These are phyloP conservation scores for Mesembryanthemum crystallinum DNA, from an alignment of 148 eudicot genomes.

Conservation along the genomic window DNA sequence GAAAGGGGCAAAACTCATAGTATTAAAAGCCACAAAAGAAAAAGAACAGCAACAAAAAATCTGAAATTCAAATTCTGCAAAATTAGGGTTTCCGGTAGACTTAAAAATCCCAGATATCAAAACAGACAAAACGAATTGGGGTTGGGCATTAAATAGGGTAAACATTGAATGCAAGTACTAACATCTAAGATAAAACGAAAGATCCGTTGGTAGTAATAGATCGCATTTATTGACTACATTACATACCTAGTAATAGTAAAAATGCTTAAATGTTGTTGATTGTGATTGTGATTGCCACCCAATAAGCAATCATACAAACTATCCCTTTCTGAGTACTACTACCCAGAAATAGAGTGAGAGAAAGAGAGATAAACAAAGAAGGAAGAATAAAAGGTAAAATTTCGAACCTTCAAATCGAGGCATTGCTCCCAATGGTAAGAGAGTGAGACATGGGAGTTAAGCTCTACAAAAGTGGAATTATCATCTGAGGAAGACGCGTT, in stretches of 20 bases:
- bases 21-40: neutral
- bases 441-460: conserved; percentile 68
- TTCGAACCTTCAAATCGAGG: conserved; percentile 82
- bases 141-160: neutral
- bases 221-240: conserved; percentile 16
- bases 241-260: conserved; percentile 1
- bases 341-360: neutral
- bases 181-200: neutral
- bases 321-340: neutral
- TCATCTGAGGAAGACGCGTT: conserved; percentile 28
- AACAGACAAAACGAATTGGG: neutral
- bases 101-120: neutral
- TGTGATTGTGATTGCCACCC: neutral
- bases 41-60: neutral
- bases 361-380: neutral
- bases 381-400: too few species aligned
- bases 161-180: conserved; percentile 24
- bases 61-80: neutral
- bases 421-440: conserved; percentile 95
- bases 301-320: conserved; percentile 8
- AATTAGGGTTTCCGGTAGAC: neutral
- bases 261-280: neutral
- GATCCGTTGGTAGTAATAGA: neutral
- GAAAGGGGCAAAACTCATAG: neutral
- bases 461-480: conserved; percentile 46